Base-by-base conservation (phyloP, 805 yeast genomes). In the Cyberlindnera mrakii region DNA sequence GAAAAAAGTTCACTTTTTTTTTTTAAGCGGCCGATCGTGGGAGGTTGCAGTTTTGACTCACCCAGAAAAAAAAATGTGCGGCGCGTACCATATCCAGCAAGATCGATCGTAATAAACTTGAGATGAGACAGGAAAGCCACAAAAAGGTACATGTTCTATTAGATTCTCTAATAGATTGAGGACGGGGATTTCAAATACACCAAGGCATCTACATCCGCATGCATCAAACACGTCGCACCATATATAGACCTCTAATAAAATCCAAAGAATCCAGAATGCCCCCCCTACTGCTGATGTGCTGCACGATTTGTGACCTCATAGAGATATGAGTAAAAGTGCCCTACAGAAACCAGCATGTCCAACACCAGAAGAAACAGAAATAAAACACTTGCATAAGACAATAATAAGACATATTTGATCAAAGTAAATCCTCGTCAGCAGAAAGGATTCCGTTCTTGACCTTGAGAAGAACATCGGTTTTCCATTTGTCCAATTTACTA, bases 401-500 rank as follows among this genome's bases (percentile, higher is more conserved):
- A 17, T 20, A 31, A 17, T 20, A 35, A 23, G n/a, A 15, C 31
- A 32, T 20, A 15, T 10, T 19, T 25, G 9, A n/a, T 55, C 49
- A 58, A 19, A 58, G 49, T 35, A 58, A 40, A 56, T 85, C 90
- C 40, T 84, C 93, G 44, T 84, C 95, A 39, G 80, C 83, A 42
- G 77, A 80, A 31, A 79, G 77, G 38, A 87, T 80, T 4, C 74
- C 66, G 51, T 75, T 82, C 67, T 93, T 93, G 55, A 93, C 81
- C 65, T 83, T 84, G 54, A 91, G 73, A 52, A 93, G 73, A 40
- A 93, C 68, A 25, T 85, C 79, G 11, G 96, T 86, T 69, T 86
- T 88, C 83, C 96, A 84, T 57, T 84, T 86, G 61, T 93, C 99
- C 43, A 93, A 76, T 63, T 88, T 88, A 50, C 80, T 71, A 63